Conservation (phyloP, 352 stramenopile species). For the Phytophthora brassicae region DNA sequence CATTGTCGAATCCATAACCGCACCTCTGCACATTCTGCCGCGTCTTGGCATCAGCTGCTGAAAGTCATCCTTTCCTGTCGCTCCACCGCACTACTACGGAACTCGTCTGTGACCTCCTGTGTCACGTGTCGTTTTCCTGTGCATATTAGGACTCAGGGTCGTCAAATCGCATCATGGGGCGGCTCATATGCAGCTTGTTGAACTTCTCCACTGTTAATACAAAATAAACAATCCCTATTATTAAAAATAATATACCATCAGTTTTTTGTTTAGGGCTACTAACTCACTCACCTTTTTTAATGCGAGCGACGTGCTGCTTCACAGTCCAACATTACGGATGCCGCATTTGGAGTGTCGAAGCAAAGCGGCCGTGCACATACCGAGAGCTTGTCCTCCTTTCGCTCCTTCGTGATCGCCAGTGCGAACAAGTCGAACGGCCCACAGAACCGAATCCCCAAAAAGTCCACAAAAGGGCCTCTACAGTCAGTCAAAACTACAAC, state of each 20-base stretch:
- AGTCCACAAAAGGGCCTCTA: too few species aligned
- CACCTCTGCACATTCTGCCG: constrained; percentile 84
- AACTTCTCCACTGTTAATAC: constrained; percentile 74
- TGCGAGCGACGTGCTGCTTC: constrained; percentile 79
- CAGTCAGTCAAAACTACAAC: too few species aligned
- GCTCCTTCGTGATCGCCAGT: too few species aligned
- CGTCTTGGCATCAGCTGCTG: constrained; percentile 80
- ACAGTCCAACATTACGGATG: too few species aligned
- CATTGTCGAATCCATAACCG: too few species aligned
- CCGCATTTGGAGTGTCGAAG: too few species aligned
- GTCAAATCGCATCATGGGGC: constrained; percentile 87
- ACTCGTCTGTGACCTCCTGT: constrained; percentile 80
- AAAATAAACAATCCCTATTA: constrained; percentile 3
- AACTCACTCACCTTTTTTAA: constrained; percentile 77
- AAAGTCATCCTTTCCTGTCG: constrained; percentile 58
- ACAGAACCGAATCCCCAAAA: too few species aligned
- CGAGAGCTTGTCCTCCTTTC: too few species aligned
- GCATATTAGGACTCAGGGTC: constrained; percentile 84
- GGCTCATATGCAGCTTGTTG: constrained; percentile 81
- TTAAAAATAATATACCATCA: too few species aligned
- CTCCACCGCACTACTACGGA: constrained; percentile 71
- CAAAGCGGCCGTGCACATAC: too few species aligned
- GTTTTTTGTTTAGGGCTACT: background rate
- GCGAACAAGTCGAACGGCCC: too few species aligned
- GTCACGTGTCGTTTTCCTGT: constrained; percentile 83